A percentile compares a stretch with the other conserved stretches of the same genome.
These are phyloP conservation scores for Hysterangium stoloniferum DNA, from an alignment of 768 basidiomycete species.

Conservation along the genomic window DNA sequence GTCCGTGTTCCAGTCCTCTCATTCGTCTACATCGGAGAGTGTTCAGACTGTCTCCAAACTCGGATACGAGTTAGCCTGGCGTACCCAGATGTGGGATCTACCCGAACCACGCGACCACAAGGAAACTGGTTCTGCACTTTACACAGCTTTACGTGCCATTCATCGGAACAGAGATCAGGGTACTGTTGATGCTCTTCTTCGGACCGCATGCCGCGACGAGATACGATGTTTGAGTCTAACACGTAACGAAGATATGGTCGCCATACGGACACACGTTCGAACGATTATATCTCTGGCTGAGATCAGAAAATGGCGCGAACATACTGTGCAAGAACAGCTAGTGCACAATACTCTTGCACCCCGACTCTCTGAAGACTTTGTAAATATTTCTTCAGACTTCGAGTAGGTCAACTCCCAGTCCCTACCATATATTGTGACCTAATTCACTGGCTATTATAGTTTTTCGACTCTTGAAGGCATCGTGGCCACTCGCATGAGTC, in stretches of 20 bases:
- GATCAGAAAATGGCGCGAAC: conserved; percentile 53
- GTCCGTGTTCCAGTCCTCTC: conserved; percentile 41
- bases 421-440: conserved; percentile 8
- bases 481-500: conserved; percentile 71
- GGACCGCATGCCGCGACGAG: conserved; percentile 47
- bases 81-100: conserved; percentile 92
- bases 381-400: conserved; percentile 45
- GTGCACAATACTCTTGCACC: conserved; percentile 26
- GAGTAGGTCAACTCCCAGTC: conserved; percentile 43
- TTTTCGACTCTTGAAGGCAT: conserved; percentile 71
- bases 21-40: conserved; percentile 22
- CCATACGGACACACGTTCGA: conserved; percentile 59
- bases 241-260: conserved; percentile 72
- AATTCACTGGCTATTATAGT: no score
- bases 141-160: conserved; percentile 72
- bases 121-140: conserved; percentile 54
- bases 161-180: conserved; percentile 63
- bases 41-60: conserved; percentile 34
- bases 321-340: conserved; percentile 27
- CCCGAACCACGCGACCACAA: conserved; percentile 48
- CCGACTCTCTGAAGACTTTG: conserved; percentile 35
- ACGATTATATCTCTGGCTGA: conserved; percentile 81
- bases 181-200: conserved; percentile 41
- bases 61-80: conserved; percentile 83
- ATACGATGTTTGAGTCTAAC: conserved; percentile 55